These are phyloP conservation scores for Clavaria fumosa DNA, from an alignment of 768 basidiomycete genomes.

Conservation along the genomic window DNA sequence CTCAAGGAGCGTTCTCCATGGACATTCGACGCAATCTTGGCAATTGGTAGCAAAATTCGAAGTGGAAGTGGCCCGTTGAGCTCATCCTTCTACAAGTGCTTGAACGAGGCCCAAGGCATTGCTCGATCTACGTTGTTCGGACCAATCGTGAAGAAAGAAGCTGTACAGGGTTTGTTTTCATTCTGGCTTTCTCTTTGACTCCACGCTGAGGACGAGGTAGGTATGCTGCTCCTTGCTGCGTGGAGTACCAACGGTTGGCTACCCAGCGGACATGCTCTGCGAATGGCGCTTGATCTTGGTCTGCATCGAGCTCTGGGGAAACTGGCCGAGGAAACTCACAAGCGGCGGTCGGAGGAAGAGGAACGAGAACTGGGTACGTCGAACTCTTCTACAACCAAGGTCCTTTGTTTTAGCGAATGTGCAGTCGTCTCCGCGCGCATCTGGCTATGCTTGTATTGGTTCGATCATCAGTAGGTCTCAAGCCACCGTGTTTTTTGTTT, in stretches of 20 bases:
- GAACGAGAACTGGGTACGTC: constrained; percentile 70
- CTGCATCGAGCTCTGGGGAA: constrained; percentile 87
- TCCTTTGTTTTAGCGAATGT: constrained; percentile 5
- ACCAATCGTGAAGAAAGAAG: constrained; percentile 87
- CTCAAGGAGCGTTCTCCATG: constrained; percentile 88
- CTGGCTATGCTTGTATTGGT: constrained; percentile 92
- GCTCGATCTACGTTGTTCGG: constrained; percentile 89
- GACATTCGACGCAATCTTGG: constrained; percentile 89
- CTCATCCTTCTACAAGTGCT: constrained; percentile 75
- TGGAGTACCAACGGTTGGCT: constrained; percentile 95
- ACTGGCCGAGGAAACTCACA: constrained; percentile 60
- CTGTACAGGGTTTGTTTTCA: constrained; percentile 58
- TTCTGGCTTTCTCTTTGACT: constrained; percentile 8
- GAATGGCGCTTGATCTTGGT: constrained; percentile 90
- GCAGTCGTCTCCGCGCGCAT: constrained; percentile 83
- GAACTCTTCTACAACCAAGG: constrained; percentile 7
- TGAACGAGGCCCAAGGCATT: constrained; percentile 93
- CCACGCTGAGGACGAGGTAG: constrained; percentile 21
- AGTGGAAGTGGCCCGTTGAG: constrained; percentile 78
- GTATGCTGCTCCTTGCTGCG: constrained; percentile 82
- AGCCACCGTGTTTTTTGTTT: constrained; percentile 1
- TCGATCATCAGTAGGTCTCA: constrained; percentile 74
- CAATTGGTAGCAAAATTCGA: constrained; percentile 83
- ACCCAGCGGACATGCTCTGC: constrained; percentile 88
- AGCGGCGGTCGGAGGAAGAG: constrained; percentile 59